Evolutionary conservation across 2,329 filamentous ascomycete genomes (phyloP), one percentile per base, ranked within the genome.

Genomic region (Curvularia lunata): DNA sequence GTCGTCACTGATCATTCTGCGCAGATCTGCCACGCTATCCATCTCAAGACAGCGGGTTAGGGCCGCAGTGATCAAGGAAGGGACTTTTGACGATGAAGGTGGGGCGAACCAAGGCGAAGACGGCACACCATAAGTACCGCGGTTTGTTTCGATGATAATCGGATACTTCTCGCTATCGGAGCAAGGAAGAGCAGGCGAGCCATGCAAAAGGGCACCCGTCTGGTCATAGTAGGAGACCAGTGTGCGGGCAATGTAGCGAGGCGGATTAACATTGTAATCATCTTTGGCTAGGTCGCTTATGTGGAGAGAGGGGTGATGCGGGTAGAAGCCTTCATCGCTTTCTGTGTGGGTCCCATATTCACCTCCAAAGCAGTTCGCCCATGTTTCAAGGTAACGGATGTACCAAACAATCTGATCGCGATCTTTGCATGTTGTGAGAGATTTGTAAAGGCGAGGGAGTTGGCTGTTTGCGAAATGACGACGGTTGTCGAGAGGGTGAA

Each of bases 161-260:
- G 53, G 28, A 34, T 59, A 67, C 12, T 56, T 42, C 6, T 57
- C 56, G 16, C 50, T 21, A 38, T 48, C 51, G 1, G 60, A 48
- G 12, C 46, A 47, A 4, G 62, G 63, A 6, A 43, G 54, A 7
- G 18, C 19, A 2, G 63, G 61, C 19, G 66, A 71, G 5, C 54
- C 56, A 19, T 49, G 53, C 2, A 69, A 6, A 13, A 65, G 40
- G 6, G 43, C 45, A 6, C 71, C 70, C 12, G 47, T 32, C 34
- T 68, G 55, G 41, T 68, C 63, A 40, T 63, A 71, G 52, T 70
- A 74, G 2, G 66, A 61, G 7, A 64, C 60, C 1, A 63, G 53
- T 1, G 66, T 69, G 13, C 64, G 54, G 18, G 58, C 67, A 1
- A 71, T 58, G 48, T 62, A 67, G 25, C 51, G 47, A 43, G 64